Conservation (phyloP, 352 stramenopile species). For the Globisporangium emineosum region DNA sequence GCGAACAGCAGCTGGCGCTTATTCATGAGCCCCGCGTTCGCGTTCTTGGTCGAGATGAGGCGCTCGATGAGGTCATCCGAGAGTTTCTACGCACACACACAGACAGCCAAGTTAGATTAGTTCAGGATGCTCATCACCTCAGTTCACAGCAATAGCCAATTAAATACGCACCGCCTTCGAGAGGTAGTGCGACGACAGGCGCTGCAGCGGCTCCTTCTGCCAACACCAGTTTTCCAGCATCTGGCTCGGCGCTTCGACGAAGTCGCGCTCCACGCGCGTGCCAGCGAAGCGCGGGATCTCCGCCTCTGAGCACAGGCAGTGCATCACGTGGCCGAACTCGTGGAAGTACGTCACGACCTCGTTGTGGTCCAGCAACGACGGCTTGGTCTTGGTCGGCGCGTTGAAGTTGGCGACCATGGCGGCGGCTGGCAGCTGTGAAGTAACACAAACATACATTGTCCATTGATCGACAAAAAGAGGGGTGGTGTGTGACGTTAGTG, state of each 20-base stretch:
- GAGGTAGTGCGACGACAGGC: conserved; percentile 83
- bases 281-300: conserved; percentile 76
- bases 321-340: conserved; percentile 90
- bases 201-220: conserved; percentile 81
- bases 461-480: not conserved
- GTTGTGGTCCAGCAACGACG: conserved; percentile 73
- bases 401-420: conserved; percentile 92
- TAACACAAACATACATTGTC: conserved; percentile 3
- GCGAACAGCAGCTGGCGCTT: conserved; percentile 82
- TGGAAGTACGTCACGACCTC: conserved; percentile 90
- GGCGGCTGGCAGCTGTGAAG: conserved; percentile 50
- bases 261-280: conserved; percentile 81
- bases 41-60: conserved; percentile 87
- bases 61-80: conserved; percentile 75
- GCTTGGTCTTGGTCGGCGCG: conserved; percentile 69
- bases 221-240: conserved; percentile 93
- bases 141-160: not conserved
- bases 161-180: conserved; percentile 44
- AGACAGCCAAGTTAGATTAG: not conserved
- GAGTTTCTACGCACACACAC: conserved; percentile 46
- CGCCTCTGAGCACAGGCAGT: conserved; percentile 84
- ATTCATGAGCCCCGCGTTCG: conserved; percentile 74
- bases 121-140: conserved; percentile 3
- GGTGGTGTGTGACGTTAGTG: not conserved
- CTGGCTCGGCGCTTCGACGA: conserved; percentile 89